A percentile compares a stretch with the other conserved stretches of the same genome.
These are phyloP conservation scores for Globisporangium yorkense DNA, from an alignment of 352 stramenopile species.

Conservation along the genomic window DNA sequence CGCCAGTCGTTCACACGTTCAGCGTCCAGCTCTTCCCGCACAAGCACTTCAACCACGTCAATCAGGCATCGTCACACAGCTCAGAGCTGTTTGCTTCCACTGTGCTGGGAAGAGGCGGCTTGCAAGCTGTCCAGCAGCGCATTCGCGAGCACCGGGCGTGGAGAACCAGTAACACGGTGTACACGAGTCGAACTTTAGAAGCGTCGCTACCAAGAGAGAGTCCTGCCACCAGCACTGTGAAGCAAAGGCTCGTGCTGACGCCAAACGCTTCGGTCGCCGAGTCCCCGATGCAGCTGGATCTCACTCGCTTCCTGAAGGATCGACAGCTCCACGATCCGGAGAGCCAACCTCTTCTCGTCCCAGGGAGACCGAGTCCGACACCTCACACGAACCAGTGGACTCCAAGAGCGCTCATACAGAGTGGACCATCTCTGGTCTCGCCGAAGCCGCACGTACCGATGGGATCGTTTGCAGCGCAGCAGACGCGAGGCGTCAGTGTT, in stretches of 20 bases:
- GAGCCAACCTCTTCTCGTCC: neutral
- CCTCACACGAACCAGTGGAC: neutral
- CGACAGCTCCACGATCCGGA: slow-evolving; percentile 2
- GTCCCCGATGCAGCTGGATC: neutral
- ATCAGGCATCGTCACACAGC: slow-evolving; percentile 3
- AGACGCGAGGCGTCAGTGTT: neutral
- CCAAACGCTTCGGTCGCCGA: neutral
- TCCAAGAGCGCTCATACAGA: slow-evolving; percentile 2
- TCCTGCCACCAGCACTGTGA: neutral
- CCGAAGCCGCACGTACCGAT: slow-evolving; percentile 3
- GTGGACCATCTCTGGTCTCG: neutral
- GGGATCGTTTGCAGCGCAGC: slow-evolving; percentile 5
- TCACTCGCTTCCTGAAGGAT: slow-evolving; percentile 12
- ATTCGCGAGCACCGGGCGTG: slow-evolving; percentile 22
- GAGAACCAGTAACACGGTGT: slow-evolving; percentile 18
- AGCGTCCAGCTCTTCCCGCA: slow-evolving; percentile 22
- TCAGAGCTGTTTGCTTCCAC: slow-evolving; percentile 21
- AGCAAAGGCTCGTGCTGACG: slow-evolving; percentile 2
- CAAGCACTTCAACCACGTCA: slow-evolving; percentile 1
- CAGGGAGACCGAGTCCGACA: neutral
- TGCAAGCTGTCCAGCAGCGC: slow-evolving; percentile 20
- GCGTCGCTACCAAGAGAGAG: slow-evolving; percentile 5
- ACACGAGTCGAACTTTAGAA: slow-evolving; percentile 24
- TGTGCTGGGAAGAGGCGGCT: slow-evolving; percentile 28
- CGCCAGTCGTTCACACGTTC: slow-evolving; percentile 26